phyloP scores from a whole-genome alignment of 1,139 yeast genomes.

The Scheffersomyces titani region DNA sequence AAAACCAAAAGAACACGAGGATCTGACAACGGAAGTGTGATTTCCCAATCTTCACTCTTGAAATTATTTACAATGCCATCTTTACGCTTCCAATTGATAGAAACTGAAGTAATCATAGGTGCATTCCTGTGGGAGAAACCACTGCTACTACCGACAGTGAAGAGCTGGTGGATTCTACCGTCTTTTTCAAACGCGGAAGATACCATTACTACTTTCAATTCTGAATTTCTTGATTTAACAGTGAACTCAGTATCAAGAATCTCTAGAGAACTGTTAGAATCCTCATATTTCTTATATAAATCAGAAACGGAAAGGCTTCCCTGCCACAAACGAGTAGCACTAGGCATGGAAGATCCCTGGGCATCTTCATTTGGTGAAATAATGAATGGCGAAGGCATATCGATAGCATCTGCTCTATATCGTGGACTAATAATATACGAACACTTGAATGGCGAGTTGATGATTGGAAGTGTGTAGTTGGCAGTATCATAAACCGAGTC shows the following conservation, averaged over 20 bases:
- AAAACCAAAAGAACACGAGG: slow-evolving; percentile 61
- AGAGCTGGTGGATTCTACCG: slow-evolving; percentile 18
- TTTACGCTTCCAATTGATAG: slow-evolving; percentile 37
- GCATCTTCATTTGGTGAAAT: slow-evolving; percentile 14
- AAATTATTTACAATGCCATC: slow-evolving; percentile 22
- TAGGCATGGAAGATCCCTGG: slow-evolving; percentile 34
- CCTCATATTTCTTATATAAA: slow-evolving; percentile 1
- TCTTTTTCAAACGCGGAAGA: neutral
- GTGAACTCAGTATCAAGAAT: slow-evolving; percentile 22
- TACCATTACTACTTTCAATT: slow-evolving; percentile 25
- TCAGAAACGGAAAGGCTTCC: slow-evolving; percentile 24
- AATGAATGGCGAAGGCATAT: slow-evolving; percentile 48
- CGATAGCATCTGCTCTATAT: slow-evolving; percentile 22
- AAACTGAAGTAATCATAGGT: slow-evolving; percentile 25
- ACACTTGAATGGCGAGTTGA: slow-evolving; percentile 37
- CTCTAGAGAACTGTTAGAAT: slow-evolving; percentile 15
- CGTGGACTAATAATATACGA: slow-evolving; percentile 41
- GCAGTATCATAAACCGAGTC: slow-evolving; percentile 31
- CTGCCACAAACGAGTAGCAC: slow-evolving; percentile 50
- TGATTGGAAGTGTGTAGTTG: slow-evolving; percentile 28
- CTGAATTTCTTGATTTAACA: slow-evolving; percentile 32
- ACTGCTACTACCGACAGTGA: slow-evolving; percentile 40
- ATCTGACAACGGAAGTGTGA: slow-evolving; percentile 63
- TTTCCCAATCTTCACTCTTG: slow-evolving; percentile 42
- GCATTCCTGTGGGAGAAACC: slow-evolving; percentile 46